A percentile compares a stretch with the other conserved stretches of the same genome.
These are phyloP conservation scores for Calocera viscosa DNA, from an alignment of 768 basidiomycete genomes.

Conservation along the genomic window DNA sequence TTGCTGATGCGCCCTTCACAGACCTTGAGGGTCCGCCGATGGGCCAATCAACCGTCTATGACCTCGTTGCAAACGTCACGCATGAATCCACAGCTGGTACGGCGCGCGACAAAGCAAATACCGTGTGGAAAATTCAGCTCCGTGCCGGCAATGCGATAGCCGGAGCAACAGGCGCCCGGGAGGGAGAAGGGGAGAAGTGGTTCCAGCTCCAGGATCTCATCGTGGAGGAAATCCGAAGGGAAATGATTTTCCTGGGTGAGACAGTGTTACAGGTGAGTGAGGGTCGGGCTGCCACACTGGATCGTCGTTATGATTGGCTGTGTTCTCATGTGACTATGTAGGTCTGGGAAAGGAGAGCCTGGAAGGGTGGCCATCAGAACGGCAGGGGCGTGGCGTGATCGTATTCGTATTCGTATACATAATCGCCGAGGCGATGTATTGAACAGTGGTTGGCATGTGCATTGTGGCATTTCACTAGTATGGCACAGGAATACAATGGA, in stretches of 20 bases:
- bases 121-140: constrained; percentile 86
- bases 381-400: background rate
- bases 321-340: background rate
- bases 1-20: constrained; percentile 25
- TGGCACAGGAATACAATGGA: constrained; percentile 7
- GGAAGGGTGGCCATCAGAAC: background rate
- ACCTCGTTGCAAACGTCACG: constrained; percentile 89
- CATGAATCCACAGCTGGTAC: constrained; percentile 95
- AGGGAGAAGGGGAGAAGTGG: constrained; percentile 84
- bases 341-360: constrained; percentile 6
- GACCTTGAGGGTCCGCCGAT: constrained; percentile 60
- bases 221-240: constrained; percentile 89
- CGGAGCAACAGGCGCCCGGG: constrained; percentile 35
- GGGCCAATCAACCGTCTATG: constrained; percentile 62
- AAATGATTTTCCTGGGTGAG: constrained; percentile 96
- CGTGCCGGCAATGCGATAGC: constrained; percentile 36
- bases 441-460: background rate
- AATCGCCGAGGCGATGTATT: background rate
- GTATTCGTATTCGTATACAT: background rate
- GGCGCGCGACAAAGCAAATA: constrained; percentile 79
- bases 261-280: constrained; percentile 77
- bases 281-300: background rate
- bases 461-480: background rate
- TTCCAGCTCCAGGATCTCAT: constrained; percentile 92
- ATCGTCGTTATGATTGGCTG: background rate